These are phyloP conservation scores for Urtica urens DNA, from an alignment of 306 rosid genomes.

Conservation along the genomic window DNA sequence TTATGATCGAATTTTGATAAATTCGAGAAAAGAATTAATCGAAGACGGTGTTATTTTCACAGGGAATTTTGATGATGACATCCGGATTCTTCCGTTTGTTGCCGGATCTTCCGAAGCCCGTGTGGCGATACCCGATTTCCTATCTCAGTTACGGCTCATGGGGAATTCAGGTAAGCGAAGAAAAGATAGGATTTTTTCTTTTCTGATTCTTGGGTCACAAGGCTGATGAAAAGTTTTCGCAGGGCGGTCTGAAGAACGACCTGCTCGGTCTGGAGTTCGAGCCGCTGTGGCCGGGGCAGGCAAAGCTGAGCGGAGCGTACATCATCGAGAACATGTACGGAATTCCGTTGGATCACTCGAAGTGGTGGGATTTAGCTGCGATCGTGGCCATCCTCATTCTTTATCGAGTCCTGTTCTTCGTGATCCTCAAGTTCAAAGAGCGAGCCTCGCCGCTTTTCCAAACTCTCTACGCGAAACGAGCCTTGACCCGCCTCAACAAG, in stretches of 20 bases:
- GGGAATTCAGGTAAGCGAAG: constrained; percentile 58
- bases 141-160: constrained; percentile 81
- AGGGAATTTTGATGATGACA: constrained; percentile 98
- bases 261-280: constrained; percentile 78
- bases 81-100: constrained; percentile 72
- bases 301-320: constrained; percentile 60
- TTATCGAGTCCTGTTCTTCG: constrained; percentile 51
- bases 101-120: constrained; percentile 69
- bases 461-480: constrained; percentile 36
- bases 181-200: too few relatives aligned
- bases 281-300: constrained; percentile 39
- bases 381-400: constrained; percentile 38
- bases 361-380: constrained; percentile 91
- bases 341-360: constrained; percentile 45
- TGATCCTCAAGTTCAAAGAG: constrained; percentile 67
- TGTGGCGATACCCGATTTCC: constrained; percentile 93
- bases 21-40: too few relatives aligned
- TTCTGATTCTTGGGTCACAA: not conserved
- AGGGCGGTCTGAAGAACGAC: constrained; percentile 95
- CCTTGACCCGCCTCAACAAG: constrained; percentile 47
- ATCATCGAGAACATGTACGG: constrained; percentile 55
- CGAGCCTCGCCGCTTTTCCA: constrained; percentile 44
- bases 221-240: constrained; percentile 1
- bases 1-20: too few relatives aligned
- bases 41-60: too few relatives aligned